Evolutionary conservation across 805 yeast genomes (phyloP).

Genomic region (Blastobotrys americana): DNA sequence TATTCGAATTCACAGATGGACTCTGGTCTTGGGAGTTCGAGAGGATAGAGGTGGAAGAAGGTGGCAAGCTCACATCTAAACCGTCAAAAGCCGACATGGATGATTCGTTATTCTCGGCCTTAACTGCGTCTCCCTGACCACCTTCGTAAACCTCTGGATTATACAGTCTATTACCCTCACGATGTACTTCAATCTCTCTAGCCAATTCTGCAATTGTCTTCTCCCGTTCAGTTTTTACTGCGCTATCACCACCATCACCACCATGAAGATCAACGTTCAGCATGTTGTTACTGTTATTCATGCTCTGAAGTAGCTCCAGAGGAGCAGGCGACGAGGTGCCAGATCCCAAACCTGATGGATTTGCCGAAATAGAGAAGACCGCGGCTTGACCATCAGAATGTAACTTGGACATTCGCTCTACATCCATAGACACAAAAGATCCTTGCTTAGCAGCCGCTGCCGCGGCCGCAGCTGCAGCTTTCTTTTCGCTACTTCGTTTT

Average conservation of each 20-base stretch:
- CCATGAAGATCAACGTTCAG: neutral
- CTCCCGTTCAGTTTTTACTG: constrained; percentile 17
- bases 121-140: too few species aligned
- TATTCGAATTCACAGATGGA: too few species aligned
- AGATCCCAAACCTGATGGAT: neutral
- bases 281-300: too few species aligned
- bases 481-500: constrained; percentile 36
- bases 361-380: neutral
- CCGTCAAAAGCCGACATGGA: too few species aligned
- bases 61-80: too few species aligned
- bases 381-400: neutral
- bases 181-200: constrained; percentile 25
- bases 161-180: constrained; percentile 11
- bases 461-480: constrained; percentile 16
- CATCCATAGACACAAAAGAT: neutral
- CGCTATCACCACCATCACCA: neutral
- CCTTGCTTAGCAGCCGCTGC: constrained; percentile 7
- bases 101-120: too few species aligned
- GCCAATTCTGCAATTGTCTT: constrained; percentile 31
- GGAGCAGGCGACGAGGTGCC: neutral
- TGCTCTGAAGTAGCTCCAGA: too few species aligned
- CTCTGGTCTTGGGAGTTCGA: too few species aligned
- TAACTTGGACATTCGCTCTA: neutral
- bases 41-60: too few species aligned
- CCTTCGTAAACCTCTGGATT: constrained; percentile 1